A percentile compares a stretch with the other conserved stretches of the same genome.
phyloP scores from a whole-genome alignment of 805 yeast species.

The Metschnikowia kunwiensis region DNA sequence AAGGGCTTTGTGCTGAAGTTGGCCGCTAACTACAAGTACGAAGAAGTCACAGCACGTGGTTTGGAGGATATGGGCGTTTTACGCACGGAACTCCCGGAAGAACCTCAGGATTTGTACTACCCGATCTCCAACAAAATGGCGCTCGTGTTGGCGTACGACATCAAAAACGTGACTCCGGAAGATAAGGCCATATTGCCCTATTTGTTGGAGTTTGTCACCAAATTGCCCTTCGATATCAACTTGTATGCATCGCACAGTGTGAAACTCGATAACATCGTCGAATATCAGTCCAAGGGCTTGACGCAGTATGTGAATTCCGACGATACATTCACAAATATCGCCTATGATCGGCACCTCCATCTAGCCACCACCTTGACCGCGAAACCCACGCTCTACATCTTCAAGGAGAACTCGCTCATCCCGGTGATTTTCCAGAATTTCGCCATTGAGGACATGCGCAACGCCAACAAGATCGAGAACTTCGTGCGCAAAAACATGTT shows the following conservation, averaged over 20 bases:
- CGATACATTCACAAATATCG: slow-evolving; percentile 24
- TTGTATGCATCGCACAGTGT: slow-evolving; percentile 51
- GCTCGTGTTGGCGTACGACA: slow-evolving; percentile 53
- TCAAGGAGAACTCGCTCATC: slow-evolving; percentile 54
- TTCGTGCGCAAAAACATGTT: slow-evolving; percentile 49
- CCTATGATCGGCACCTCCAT: slow-evolving; percentile 46
- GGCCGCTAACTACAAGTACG: slow-evolving; percentile 44
- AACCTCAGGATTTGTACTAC: slow-evolving; percentile 33
- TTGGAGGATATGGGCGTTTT: slow-evolving; percentile 31
- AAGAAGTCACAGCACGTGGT: slow-evolving; percentile 27
- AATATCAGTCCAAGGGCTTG: slow-evolving; percentile 40
- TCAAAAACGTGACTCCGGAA: slow-evolving; percentile 51
- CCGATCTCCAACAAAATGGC: slow-evolving; percentile 44
- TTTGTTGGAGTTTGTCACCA: slow-evolving; percentile 56
- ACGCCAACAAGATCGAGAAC: slow-evolving; percentile 41
- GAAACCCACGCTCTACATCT: slow-evolving; percentile 58
- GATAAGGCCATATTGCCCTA: slow-evolving; percentile 62
- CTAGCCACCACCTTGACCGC: slow-evolving; percentile 53
- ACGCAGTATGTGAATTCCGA: slow-evolving; percentile 46
- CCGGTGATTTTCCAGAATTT: slow-evolving; percentile 57
- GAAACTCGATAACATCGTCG: slow-evolving; percentile 36
- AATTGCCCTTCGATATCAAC: slow-evolving; percentile 52
- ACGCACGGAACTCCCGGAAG: slow-evolving; percentile 26
- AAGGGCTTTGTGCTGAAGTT: slow-evolving; percentile 48
- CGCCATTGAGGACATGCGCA: slow-evolving; percentile 62